Evolutionary conservation across 768 basidiomycete species (phyloP), one percentile per base, ranked within the genome.

Genomic region (Hypholoma sublateritium): DNA sequence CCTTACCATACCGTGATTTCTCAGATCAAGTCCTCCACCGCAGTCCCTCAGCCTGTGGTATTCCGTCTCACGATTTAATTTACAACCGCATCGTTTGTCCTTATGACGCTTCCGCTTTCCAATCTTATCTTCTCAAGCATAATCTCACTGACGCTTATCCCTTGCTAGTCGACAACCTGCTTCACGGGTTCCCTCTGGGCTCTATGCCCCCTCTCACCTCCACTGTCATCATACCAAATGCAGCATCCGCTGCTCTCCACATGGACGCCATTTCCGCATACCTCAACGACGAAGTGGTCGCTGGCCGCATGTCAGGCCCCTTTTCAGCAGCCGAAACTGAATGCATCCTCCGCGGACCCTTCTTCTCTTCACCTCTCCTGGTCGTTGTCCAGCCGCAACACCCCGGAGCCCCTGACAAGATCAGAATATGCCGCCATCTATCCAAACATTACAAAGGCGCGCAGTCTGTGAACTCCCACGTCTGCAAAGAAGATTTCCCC

Each of bases 181-280:
- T n/a, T n/a, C n/a, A 60, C 13, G 72, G 74, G 4, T 76, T 76
- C 46, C 71, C 70, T 0, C 48, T 76, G 5, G 70, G 73, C 5
- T 32, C 63, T 0, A 70, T 77, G 60, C 70, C 72, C 24, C 16
- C 35, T 1, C 16, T 42, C 5, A 19, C 6, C 3, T 6, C 16
- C 16, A 42, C 39, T 1, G 1, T 14, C 8, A 42, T 42, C 13
- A 42, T 42, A 4, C 39, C 6, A 13, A 42, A 42, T 14, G 19
- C 16, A 14, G 2, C 16, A 42, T 42, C 39, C 6, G 16, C 19
- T 19, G 2, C 4, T 13, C 16, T 16, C 12, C 6, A 16, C 39
- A 42, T 16, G 13, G 13, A 42, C 39, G 39, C 16, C 39, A 42
- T 42, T 19, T 1, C 19, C 4, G 16, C 19, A 16, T 42, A 42